A percentile compares a stretch with the other conserved stretches of the same genome.
These are phyloP conservation scores for Neocucurbitaria cava DNA, from an alignment of 2,329 filamentous ascomycete genomes.

Conservation along the genomic window DNA sequence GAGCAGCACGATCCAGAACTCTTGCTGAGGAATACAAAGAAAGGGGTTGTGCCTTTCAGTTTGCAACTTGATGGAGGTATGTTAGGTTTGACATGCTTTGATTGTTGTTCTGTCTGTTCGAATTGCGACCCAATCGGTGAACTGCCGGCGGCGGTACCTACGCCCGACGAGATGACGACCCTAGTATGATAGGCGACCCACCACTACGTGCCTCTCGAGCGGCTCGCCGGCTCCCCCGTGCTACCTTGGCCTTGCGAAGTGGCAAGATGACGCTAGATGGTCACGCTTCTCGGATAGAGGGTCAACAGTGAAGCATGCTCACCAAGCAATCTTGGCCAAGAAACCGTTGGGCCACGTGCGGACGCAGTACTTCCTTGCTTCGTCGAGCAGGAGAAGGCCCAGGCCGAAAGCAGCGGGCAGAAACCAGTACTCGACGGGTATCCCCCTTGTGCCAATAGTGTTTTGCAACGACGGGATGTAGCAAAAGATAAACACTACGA, in stretches of 20 bases:
- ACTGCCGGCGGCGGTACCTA: conserved; percentile 5
- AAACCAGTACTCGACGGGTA: conserved; percentile 79
- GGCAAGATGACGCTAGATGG: neutral
- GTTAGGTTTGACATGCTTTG: conserved; percentile 1
- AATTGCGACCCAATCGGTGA: conserved; percentile 1
- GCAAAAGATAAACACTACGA: conserved; percentile 69
- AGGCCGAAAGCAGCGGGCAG: conserved; percentile 75
- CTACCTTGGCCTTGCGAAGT: neutral
- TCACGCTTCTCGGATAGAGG: neutral
- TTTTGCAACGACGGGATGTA: conserved; percentile 72
- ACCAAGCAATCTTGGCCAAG: conserved; percentile 71
- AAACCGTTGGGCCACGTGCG: conserved; percentile 65
- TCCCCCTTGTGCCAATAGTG: conserved; percentile 65
- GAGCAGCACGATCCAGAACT: conserved; percentile 14
- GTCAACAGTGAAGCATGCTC: conserved; percentile 16
- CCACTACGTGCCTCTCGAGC: neutral
- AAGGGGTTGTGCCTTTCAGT: conserved; percentile 1
- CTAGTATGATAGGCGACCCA: conserved; percentile 1
- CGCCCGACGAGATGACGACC: neutral
- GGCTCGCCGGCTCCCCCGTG: neutral
- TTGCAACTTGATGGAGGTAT: neutral
- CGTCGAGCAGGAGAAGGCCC: conserved; percentile 69
- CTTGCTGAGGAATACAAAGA: conserved; percentile 33
- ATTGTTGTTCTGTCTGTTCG: neutral
- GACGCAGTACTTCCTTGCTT: conserved; percentile 68